Evolutionary conservation across 495 filamentous ascomycete species (phyloP).

Genomic region (Bathelium albidoporum): DNA sequence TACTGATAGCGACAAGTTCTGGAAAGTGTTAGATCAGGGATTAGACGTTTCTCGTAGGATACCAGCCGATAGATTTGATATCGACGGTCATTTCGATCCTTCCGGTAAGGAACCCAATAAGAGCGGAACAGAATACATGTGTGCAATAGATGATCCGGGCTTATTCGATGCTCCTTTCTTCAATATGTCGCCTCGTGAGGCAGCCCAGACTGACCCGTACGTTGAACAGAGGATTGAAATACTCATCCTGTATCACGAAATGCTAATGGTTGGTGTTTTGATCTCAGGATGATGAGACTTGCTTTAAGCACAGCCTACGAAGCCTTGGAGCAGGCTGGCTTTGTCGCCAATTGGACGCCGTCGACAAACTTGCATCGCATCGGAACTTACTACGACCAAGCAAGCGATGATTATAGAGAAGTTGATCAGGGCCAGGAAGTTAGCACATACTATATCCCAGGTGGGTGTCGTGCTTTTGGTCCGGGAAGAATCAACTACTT

Average conservation of each 20-base stretch:
- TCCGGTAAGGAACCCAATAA: constrained; percentile 26
- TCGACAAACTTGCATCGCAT: constrained; percentile 21
- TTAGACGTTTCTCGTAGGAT: constrained; percentile 31
- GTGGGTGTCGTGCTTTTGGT: constrained; percentile 22
- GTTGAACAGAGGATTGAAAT: no score
- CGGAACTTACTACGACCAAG: constrained; percentile 29
- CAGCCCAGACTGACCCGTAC: constrained; percentile 27
- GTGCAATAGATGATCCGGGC: constrained; percentile 11
- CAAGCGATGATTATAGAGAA: constrained; percentile 26
- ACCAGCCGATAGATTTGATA: constrained; percentile 36
- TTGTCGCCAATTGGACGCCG: constrained; percentile 21
- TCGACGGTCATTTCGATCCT: constrained; percentile 35
- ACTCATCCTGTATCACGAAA: no score
- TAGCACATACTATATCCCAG: constrained; percentile 25
- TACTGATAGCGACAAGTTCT: constrained; percentile 29
- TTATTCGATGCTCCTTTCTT: constrained; percentile 33
- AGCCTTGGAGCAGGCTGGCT: constrained; percentile 31
- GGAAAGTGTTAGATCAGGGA: constrained; percentile 34
- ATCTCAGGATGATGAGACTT: constrained; percentile 25
- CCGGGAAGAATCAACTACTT: constrained; percentile 27
- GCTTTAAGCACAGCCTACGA: constrained; percentile 31
- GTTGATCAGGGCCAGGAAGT: constrained; percentile 20
- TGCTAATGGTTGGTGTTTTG: no score
- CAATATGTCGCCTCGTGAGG: constrained; percentile 32
- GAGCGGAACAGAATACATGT: background rate